A percentile compares a stretch with the other conserved stretches of the same genome.
phyloP scores from a whole-genome alignment of 2,329 filamentous ascomycete genomes.

The Colletotrichum sp. region DNA sequence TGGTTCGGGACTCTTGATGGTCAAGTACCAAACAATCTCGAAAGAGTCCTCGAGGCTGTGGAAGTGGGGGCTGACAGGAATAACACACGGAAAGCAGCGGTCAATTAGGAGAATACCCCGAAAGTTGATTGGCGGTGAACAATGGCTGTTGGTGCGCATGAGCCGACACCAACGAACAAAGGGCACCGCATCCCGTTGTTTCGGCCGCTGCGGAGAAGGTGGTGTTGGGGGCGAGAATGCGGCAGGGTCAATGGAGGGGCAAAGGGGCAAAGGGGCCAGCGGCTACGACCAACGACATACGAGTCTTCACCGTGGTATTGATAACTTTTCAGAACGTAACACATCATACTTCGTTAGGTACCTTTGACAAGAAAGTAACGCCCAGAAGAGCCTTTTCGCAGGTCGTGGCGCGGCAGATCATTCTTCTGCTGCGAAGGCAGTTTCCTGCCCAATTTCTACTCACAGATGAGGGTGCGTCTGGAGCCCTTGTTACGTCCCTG shows the following conservation, averaged over 20 bases:
- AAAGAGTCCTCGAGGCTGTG: not conserved
- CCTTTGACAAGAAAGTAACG: too few species aligned
- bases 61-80: not conserved
- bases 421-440: not conserved
- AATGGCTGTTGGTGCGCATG: not conserved
- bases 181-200: not conserved
- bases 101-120: not conserved
- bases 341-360: too few species aligned
- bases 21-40: not conserved
- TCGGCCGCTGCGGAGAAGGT: not conserved
- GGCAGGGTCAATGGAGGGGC: not conserved
- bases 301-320: fast-evolving
- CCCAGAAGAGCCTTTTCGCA: not conserved
- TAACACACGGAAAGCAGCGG: not conserved
- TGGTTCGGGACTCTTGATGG: too few species aligned
- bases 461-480: not conserved
- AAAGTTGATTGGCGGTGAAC: not conserved
- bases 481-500: not conserved
- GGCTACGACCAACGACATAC: not conserved
- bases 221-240: not conserved
- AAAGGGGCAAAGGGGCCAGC: not conserved
- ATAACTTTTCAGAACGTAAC: not conserved
- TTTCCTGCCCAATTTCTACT: too few species aligned
- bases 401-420: not conserved
- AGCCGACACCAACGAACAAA: not conserved